A percentile compares a stretch with the other conserved stretches of the same genome.
Conservation (phyloP, 139 green algal genomes). For the Tetradesmus obliquus region DNA sequence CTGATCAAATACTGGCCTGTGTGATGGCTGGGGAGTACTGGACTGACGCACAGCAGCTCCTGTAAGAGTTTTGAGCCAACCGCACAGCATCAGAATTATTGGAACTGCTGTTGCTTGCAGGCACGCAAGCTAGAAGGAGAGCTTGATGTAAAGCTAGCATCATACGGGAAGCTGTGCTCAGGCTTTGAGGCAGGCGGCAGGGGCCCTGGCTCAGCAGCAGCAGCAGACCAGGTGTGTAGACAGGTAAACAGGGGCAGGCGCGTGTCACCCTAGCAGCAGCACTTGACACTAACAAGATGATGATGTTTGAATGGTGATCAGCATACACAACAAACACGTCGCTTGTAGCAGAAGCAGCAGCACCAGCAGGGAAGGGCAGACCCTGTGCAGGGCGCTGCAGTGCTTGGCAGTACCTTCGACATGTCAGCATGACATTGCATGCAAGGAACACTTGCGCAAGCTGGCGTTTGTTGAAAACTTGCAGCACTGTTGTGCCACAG, state of each 20-base stretch:
- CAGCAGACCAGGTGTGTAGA: conserved; percentile 57
- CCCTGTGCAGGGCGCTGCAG: too few relatives aligned
- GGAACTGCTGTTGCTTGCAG: conserved; percentile 54
- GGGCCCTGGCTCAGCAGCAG: conserved; percentile 46
- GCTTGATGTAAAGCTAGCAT: conserved; percentile 92
- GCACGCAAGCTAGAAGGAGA: conserved; percentile 93
- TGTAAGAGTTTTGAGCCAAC: neutral
- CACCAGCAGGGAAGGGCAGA: too few relatives aligned
- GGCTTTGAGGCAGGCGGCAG: conserved; percentile 79
- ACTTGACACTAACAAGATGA: neutral
- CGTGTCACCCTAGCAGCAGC: neutral
- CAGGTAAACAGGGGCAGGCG: neutral
- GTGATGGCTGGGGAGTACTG: neutral
- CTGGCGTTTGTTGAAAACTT: too few relatives aligned
- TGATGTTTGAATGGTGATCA: neutral
- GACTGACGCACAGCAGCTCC: neutral
- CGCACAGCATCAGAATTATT: neutral
- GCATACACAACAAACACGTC: neutral
- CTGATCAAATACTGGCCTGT: neutral
- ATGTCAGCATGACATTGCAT: too few relatives aligned
- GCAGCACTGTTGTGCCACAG: too few relatives aligned
- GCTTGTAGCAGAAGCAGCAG: too few relatives aligned
- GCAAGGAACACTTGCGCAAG: too few relatives aligned
- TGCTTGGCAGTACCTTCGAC: too few relatives aligned
- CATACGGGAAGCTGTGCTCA: conserved; percentile 87